Evolutionary conservation across 371 early-diverging fungal species (phyloP).

Genomic region (Mucor mucedo): DNA sequence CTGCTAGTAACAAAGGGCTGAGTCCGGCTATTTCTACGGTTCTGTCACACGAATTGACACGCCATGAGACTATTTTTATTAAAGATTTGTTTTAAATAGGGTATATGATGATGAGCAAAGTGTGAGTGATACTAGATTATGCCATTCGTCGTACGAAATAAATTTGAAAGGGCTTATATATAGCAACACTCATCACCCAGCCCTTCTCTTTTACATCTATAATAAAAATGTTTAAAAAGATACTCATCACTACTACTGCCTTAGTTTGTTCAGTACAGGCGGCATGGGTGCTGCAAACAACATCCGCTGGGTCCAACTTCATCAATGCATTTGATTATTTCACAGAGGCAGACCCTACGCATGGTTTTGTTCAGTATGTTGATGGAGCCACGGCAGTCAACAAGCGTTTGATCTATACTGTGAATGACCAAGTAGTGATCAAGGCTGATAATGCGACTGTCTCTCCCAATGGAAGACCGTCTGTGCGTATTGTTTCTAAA

Average conservation of each 20-base stretch:
- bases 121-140: too few species aligned
- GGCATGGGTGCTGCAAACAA: slow-evolving; percentile 27
- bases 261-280: background rate
- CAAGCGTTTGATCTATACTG: slow-evolving; percentile 10
- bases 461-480: slow-evolving; percentile 27
- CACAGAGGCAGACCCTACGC: slow-evolving; percentile 47
- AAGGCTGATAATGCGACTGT: slow-evolving; percentile 26
- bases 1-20: too few species aligned
- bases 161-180: too few species aligned
- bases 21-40: too few species aligned
- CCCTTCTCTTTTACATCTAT: too few species aligned
- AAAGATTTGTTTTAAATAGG: too few species aligned
- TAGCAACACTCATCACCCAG: too few species aligned
- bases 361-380: slow-evolving; percentile 53
- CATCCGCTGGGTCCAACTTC: slow-evolving; percentile 22
- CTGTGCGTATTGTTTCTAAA: slow-evolving; percentile 34
- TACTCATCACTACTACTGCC: background rate
- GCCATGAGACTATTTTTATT: too few species aligned
- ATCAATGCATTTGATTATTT: slow-evolving; percentile 48
- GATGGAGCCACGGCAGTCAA: slow-evolving; percentile 29
- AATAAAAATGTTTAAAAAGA: too few species aligned
- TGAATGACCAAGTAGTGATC: slow-evolving; percentile 18
- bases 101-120: too few species aligned
- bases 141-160: too few species aligned
- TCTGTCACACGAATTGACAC: too few species aligned